These are phyloP conservation scores for Solanum hybrid DNA, from an alignment of 305 asterid species.

Conservation along the genomic window DNA sequence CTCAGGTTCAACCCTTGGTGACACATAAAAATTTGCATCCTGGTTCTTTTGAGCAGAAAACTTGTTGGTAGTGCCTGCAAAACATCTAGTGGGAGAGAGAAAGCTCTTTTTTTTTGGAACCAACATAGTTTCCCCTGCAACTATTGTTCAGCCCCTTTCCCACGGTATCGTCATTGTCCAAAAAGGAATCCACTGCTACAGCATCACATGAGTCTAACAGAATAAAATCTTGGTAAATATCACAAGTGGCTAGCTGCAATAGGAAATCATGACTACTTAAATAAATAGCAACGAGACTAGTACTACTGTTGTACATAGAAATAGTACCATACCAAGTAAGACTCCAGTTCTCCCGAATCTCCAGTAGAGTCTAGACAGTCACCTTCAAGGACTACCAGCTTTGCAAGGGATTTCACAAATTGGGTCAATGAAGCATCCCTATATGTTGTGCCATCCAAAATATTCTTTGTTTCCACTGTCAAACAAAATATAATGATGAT, in stretches of 20 bases:
- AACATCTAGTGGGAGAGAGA: conserved; percentile 41
- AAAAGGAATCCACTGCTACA: conserved; percentile 49
- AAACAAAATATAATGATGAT: conserved; percentile 9
- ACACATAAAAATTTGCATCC: conserved; percentile 27
- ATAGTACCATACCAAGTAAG: conserved; percentile 61
- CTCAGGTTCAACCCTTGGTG: conserved; percentile 18
- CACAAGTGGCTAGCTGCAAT: conserved; percentile 72
- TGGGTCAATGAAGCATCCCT: conserved; percentile 30
- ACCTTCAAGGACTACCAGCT: conserved; percentile 86
- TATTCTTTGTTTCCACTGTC: conserved; percentile 69
- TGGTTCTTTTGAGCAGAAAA: conserved; percentile 36
- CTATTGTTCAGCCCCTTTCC: conserved; percentile 29
- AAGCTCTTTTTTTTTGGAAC: conserved; percentile 41
- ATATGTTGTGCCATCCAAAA: conserved; percentile 36
- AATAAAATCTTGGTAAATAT: conserved; percentile 78
- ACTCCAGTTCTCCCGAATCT: conserved; percentile 87
- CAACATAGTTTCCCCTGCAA: neutral
- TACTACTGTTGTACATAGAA: neutral
- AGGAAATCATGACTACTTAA: neutral
- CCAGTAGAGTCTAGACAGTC: conserved; percentile 77
- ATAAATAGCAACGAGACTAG: neutral
- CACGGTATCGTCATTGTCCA: conserved; percentile 28
- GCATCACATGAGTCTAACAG: conserved; percentile 70
- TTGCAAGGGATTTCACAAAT: conserved; percentile 72
- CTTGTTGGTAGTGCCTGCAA: conserved; percentile 42